Evolutionary conservation across 306 rosid species (phyloP).

Genomic region (Malus sylvestris): DNA sequence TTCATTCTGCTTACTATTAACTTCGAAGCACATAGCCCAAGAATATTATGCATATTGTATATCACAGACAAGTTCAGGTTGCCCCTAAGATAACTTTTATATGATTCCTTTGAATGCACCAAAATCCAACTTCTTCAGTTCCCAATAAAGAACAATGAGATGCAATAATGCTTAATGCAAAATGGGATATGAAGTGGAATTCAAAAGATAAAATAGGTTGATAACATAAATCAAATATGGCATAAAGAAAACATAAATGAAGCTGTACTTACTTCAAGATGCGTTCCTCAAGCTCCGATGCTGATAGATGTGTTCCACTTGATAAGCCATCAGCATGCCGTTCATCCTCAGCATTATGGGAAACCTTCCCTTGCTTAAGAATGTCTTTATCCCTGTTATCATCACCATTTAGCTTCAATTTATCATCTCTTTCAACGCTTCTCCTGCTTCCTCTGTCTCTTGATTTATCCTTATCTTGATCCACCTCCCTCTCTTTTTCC

Average conservation of each 20-base stretch:
- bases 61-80: not conserved
- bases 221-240: not conserved
- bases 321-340: conserved; percentile 28
- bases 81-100: not conserved
- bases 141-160: not conserved
- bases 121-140: not conserved
- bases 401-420: conserved; percentile 31
- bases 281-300: conserved; percentile 63
- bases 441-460: conserved; percentile 48
- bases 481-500: conserved; percentile 46
- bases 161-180: not conserved
- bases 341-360: conserved; percentile 26
- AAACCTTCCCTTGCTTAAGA: conserved; percentile 34
- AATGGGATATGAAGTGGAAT: not conserved
- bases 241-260: not conserved
- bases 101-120: not conserved
- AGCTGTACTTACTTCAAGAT: conserved; percentile 48
- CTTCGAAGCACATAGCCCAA: not conserved
- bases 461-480: conserved; percentile 41
- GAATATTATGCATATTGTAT: not conserved
- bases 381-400: conserved; percentile 44
- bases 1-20: not conserved
- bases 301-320: conserved; percentile 20
- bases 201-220: not conserved
- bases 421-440: conserved; percentile 37